Evolutionary conservation across 108 stramenopile genomes (phyloP).

Genomic region (Cyclotella choctawhatcheeana): DNA sequence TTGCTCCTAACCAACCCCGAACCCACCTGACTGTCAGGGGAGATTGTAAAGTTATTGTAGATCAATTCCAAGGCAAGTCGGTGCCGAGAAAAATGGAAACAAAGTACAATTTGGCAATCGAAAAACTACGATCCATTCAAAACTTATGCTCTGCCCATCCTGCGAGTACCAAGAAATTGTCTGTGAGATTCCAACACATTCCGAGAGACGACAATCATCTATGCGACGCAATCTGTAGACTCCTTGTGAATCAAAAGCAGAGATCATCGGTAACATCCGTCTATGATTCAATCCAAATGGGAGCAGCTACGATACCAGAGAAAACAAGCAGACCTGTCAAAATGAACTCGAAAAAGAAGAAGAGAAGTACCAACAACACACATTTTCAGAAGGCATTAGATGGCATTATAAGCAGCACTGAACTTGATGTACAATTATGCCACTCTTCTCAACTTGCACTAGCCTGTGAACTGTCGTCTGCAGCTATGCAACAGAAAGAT

Average conservation of each 20-base stretch:
- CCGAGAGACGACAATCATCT: constrained; percentile 61
- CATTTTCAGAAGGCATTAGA: constrained; percentile 18
- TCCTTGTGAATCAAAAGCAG: constrained; percentile 34
- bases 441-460: constrained; percentile 43
- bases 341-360: constrained; percentile 10
- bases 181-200: constrained; percentile 48
- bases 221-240: constrained; percentile 61
- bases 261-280: constrained; percentile 23
- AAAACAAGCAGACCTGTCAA: not conserved
- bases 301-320: constrained; percentile 8
- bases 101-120: constrained; percentile 34
- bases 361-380: not conserved
- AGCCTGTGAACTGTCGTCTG: constrained; percentile 29
- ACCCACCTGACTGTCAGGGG: constrained; percentile 54
- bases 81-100: constrained; percentile 62
- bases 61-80: constrained; percentile 62
- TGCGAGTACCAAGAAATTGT: constrained; percentile 9
- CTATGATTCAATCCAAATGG: constrained; percentile 23
- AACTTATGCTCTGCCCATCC: constrained; percentile 3
- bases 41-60: constrained; percentile 80
- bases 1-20: not conserved
- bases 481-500: constrained; percentile 29
- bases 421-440: constrained; percentile 17
- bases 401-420: constrained; percentile 6
- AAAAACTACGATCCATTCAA: constrained; percentile 27